Percentiles rank a stretch among this genome's conserved stretches.
Evolutionary conservation across 176 grass and related monocot species (phyloP).

Genomic region (Oryza coarctata): DNA sequence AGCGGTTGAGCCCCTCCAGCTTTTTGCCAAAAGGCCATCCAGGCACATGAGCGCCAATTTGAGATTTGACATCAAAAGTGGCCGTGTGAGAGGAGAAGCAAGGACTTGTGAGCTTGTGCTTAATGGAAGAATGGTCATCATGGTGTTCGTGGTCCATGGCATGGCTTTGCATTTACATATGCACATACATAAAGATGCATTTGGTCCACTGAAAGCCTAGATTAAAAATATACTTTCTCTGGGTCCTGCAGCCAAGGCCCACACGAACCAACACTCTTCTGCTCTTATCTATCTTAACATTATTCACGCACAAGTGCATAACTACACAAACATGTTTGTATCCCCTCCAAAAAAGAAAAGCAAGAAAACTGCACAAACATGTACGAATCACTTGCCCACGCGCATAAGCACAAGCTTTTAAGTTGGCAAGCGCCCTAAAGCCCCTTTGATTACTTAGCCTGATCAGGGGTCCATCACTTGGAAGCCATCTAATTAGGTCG

Average conservation of each 20-base stretch:
- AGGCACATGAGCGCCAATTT: slow-evolving; percentile 71
- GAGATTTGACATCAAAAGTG: slow-evolving; percentile 43
- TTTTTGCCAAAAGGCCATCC: slow-evolving; percentile 54
- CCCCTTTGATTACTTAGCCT: slow-evolving; percentile 13
- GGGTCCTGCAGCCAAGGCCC: slow-evolving; percentile 18
- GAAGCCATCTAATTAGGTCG: slow-evolving; percentile 35
- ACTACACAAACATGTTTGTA: slow-evolving; percentile 3
- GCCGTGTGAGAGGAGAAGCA: neutral
- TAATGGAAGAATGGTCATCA: slow-evolving; percentile 38
- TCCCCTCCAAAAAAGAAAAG: neutral
- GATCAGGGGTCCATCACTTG: slow-evolving; percentile 19
- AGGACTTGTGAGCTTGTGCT: slow-evolving; percentile 26
- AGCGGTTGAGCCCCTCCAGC: slow-evolving; percentile 50
- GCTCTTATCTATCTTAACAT: slow-evolving; percentile 1
- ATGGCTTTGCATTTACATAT: neutral
- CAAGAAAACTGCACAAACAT: neutral
- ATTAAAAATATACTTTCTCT: slow-evolving; percentile 19
- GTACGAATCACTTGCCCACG: slow-evolving; percentile 32
- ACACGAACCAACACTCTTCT: neutral
- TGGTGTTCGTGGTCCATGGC: slow-evolving; percentile 48
- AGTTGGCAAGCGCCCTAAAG: slow-evolving; percentile 29
- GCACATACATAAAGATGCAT: slow-evolving; percentile 11
- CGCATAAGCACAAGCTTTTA: slow-evolving; percentile 31
- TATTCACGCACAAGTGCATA: neutral
- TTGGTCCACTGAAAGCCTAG: slow-evolving; percentile 39